Conservation (phyloP, 176 grass and related monocot species). For the Chrysopogon serrulatus region DNA sequence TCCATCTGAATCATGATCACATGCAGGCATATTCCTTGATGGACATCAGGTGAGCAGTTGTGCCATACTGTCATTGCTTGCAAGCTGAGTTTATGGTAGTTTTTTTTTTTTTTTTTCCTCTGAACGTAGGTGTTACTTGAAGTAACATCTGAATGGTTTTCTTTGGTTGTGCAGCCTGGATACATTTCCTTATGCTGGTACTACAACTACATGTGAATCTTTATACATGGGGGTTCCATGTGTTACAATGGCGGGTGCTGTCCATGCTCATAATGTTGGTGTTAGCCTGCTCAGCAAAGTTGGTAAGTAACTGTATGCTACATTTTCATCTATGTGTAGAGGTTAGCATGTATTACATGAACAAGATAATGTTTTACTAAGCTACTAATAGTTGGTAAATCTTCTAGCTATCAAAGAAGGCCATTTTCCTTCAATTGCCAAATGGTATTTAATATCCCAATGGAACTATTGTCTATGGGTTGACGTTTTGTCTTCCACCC, state of each 20-base stretch:
- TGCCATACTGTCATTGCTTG: not conserved
- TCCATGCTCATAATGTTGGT: slow-evolving; percentile 99
- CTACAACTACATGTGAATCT: slow-evolving; percentile 96
- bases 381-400: not conserved
- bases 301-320: slow-evolving; percentile 40
- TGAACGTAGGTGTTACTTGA: not conserved
- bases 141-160: slow-evolving; percentile 12
- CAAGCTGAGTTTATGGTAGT: not conserved
- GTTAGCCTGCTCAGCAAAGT: slow-evolving; percentile 93
- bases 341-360: not conserved
- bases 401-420: not conserved
- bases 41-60: slow-evolving; percentile 78
- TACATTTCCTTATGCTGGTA: slow-evolving; percentile 98
- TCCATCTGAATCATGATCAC: slow-evolving; percentile 98
- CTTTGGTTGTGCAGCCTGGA: slow-evolving; percentile 64
- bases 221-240: slow-evolving; percentile 99
- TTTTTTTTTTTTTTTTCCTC: not conserved
- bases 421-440: not conserved
- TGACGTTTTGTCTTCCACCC: not conserved
- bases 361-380: not conserved
- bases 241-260: slow-evolving; percentile 96
- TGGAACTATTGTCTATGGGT: not conserved
- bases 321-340: slow-evolving; percentile 4
- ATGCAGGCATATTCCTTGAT: slow-evolving; percentile 99
- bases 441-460: not conserved